phyloP scores from a whole-genome alignment of 129 eudicot genomes.

The Sambucus nigra region DNA sequence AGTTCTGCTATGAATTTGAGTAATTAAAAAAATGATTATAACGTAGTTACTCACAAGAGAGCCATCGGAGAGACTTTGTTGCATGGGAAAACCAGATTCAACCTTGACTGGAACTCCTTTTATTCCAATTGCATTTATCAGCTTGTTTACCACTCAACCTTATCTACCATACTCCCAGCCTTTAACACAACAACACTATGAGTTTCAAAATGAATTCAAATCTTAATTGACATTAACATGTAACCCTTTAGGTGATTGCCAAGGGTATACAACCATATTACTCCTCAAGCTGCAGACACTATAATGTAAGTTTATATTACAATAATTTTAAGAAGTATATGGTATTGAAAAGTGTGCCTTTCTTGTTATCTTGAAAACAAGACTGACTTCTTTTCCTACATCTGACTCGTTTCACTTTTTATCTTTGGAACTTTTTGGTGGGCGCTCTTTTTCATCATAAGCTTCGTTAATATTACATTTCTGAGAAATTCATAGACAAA shows the following conservation, averaged over 20 bases:
- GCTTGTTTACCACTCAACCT: conserved; percentile 84
- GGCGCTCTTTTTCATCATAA: conserved; percentile 77
- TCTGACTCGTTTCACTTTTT: conserved; percentile 79
- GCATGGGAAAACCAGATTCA: conserved; percentile 59
- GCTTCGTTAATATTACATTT: conserved; percentile 78
- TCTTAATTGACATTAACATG: too few species aligned
- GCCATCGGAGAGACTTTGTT: conserved; percentile 88
- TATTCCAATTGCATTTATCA: conserved; percentile 50
- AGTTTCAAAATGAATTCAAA: too few species aligned
- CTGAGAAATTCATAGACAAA: conserved; percentile 46
- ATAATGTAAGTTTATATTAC: too few species aligned
- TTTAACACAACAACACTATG: too few species aligned
- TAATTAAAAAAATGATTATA: neutral
- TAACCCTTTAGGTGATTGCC: too few species aligned
- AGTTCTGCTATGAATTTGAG: too few species aligned
- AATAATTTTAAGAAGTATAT: too few species aligned
- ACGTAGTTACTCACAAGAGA: conserved; percentile 58
- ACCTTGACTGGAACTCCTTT: conserved; percentile 82
- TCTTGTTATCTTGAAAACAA: too few species aligned
- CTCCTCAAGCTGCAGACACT: neutral
- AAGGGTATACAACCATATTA: too few species aligned
- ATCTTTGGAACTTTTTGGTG: conserved; percentile 86
- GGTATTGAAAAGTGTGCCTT: conserved; percentile 36
- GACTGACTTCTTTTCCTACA: conserved; percentile 73
- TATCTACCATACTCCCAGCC: too few species aligned